Percentiles rank a stretch among this genome's conserved stretches.
Evolutionary conservation across 805 yeast species (phyloP).

Genomic region (Saccharomycopsis schoenii): DNA sequence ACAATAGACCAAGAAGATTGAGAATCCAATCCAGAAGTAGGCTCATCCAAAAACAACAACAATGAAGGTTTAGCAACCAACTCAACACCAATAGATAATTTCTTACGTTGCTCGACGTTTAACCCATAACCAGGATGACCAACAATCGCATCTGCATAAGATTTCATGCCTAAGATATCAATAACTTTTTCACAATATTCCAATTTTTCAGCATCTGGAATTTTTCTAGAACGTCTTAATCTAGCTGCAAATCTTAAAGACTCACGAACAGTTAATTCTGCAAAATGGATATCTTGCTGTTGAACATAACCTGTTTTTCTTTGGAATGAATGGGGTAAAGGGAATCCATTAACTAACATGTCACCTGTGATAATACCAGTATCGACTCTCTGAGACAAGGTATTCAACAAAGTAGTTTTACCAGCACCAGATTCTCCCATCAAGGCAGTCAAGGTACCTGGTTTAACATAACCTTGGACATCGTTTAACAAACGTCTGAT

Average conservation of each 20-base stretch:
- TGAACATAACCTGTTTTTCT: constrained; percentile 51
- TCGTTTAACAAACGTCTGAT: constrained; percentile 23
- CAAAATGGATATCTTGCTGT: constrained; percentile 48
- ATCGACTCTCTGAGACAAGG: constrained; percentile 42
- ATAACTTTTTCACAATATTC: constrained; percentile 45
- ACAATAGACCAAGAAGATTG: constrained; percentile 47
- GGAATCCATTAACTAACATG: constrained; percentile 45
- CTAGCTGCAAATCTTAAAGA: constrained; percentile 43
- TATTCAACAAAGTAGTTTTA: constrained; percentile 46
- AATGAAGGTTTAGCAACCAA: constrained; percentile 45
- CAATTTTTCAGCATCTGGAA: constrained; percentile 35
- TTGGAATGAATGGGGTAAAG: constrained; percentile 39
- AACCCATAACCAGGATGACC: constrained; percentile 40
- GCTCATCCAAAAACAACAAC: constrained; percentile 47
- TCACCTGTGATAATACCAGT: constrained; percentile 51
- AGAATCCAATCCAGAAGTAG: constrained; percentile 52
- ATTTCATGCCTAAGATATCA: constrained; percentile 38
- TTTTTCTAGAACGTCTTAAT: constrained; percentile 34
- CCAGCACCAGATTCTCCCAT: constrained; percentile 64
- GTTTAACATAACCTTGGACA: constrained; percentile 54
- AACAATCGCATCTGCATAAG: constrained; percentile 44
- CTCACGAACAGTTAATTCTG: constrained; percentile 42
- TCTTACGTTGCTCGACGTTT: constrained; percentile 45
- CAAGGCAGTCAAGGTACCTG: constrained; percentile 50
- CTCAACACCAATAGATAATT: constrained; percentile 46